Base-by-base conservation (phyloP, 768 basidiomycete species). In the Tulasnella sp. region DNA sequence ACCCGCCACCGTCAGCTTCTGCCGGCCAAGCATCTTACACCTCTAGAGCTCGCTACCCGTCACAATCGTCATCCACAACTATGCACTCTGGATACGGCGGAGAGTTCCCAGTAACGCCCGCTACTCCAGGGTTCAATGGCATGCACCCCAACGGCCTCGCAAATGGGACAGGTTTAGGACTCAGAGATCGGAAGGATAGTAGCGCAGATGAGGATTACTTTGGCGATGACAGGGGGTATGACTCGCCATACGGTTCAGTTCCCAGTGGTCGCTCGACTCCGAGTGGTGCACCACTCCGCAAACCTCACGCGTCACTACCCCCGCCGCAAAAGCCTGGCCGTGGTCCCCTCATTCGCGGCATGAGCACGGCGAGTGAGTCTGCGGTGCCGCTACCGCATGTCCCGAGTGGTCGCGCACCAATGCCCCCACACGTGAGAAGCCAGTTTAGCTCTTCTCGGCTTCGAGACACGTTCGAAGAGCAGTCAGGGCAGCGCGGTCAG, bases 361-460 rank as follows among this genome's bases (percentile, higher is more conserved):
- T 57, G 55, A 57, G 55, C 55, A 38, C 43, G 15, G 55, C 24
- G n/a, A 57, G 55, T 21, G 55, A 57, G 19, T 21, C 43, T 17
- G 25, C 19, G 25, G 42, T 45, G 25, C 41, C 49, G 25, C 7
- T 52, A 22, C 50, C 50, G 25, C 8, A 22, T n/a, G 29, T 12
- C 12, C 42, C 55, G 27, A 57, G 46, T 43, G 29, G 42, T 8
- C 24, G 43, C n/a, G 77, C 81, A 17, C 70, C 69, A 30, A 71
- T 69, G 45, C 68, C 70, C 27, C 64, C 55, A 19, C n/a, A 73
- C 21, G 67, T 89, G 21, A 76, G 84, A 17, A 84, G 78, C 61
- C 85, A 90, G 65, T 80, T 83, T 61, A 87, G 84, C 68, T 80
- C 83, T 21, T 81, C 82, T 49, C 76, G 75, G 55, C 73, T 88